Evolutionary conservation across 2,329 filamentous ascomycete genomes (phyloP).

Genomic region (Drechmeria coniospora): DNA sequence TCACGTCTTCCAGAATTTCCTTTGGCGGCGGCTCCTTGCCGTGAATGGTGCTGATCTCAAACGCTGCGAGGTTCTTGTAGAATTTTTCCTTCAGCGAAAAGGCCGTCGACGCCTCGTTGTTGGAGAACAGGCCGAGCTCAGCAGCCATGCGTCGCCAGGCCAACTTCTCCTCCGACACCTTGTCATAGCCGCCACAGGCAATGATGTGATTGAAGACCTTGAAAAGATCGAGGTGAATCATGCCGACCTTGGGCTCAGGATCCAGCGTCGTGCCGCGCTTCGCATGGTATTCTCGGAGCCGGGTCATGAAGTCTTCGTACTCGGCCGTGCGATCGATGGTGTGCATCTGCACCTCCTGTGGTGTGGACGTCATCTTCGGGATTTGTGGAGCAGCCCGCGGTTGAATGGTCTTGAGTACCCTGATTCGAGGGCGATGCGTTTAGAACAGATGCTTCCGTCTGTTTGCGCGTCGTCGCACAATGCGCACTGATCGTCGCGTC

Average conservation of each 20-base stretch:
- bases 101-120: conserved; percentile 67
- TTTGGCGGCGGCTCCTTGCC: conserved; percentile 71
- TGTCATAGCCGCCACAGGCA: conserved; percentile 70
- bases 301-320: conserved; percentile 64
- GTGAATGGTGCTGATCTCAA: conserved; percentile 67
- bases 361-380: conserved; percentile 11
- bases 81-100: conserved; percentile 79
- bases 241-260: conserved; percentile 65
- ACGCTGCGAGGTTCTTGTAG: conserved; percentile 79
- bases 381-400: conserved; percentile 1
- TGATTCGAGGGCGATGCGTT: too few species aligned
- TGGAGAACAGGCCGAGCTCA: conserved; percentile 58
- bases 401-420: too few species aligned
- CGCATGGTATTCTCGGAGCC: conserved; percentile 58
- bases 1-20: conserved; percentile 76
- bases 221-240: conserved; percentile 59
- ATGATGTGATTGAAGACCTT: conserved; percentile 67
- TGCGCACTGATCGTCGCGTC: too few species aligned
- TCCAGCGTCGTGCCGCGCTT: conserved; percentile 69
- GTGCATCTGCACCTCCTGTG: conserved; percentile 23
- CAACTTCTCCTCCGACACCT: conserved; percentile 67
- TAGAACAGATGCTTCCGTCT: too few species aligned
- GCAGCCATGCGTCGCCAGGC: conserved; percentile 70
- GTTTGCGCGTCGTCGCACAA: too few species aligned
- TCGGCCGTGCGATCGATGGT: conserved; percentile 48